Evolutionary conservation across 1,284 basidiomycete genomes (phyloP).

Genomic region (Agaricales sp.): DNA sequence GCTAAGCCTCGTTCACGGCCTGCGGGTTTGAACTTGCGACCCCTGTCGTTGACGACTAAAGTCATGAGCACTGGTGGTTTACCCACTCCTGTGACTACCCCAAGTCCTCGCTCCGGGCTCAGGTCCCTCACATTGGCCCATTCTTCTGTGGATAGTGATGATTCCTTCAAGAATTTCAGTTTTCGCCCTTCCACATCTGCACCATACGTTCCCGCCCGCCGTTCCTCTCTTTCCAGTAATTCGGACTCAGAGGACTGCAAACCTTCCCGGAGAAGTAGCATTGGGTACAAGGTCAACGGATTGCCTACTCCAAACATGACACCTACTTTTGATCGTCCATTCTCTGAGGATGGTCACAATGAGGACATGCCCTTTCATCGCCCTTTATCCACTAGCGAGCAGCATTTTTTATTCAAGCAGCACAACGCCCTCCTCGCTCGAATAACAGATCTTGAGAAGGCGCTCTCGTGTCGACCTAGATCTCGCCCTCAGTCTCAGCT

Average conservation of each 20-base stretch:
- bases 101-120: constrained; percentile 33
- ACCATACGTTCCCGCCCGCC: constrained; percentile 1
- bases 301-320: constrained; percentile 68
- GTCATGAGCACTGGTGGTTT: constrained; percentile 28
- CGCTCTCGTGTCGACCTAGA: constrained; percentile 28
- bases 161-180: constrained; percentile 6
- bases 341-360: constrained; percentile 16
- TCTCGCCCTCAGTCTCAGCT: constrained; percentile 38
- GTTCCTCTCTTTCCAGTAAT: constrained; percentile 13
- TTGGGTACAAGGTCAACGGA: constrained; percentile 54
- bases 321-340: constrained; percentile 23
- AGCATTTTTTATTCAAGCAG: constrained; percentile 74
- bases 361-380: constrained; percentile 29
- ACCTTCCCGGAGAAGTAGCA: constrained; percentile 45
- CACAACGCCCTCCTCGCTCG: constrained; percentile 70
- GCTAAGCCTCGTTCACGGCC: not conserved
- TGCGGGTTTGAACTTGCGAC: constrained; percentile 32
- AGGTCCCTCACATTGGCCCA: constrained; percentile 39
- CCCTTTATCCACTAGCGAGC: constrained; percentile 54
- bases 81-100: constrained; percentile 45
- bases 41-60: constrained; percentile 43
- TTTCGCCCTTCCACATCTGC: constrained; percentile 1
- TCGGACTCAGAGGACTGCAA: constrained; percentile 7
- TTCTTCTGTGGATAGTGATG: constrained; percentile 11
- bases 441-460: constrained; percentile 68